These are phyloP conservation scores for Massarina eburnea DNA, from an alignment of 2,329 filamentous ascomycete genomes.

Conservation along the genomic window DNA sequence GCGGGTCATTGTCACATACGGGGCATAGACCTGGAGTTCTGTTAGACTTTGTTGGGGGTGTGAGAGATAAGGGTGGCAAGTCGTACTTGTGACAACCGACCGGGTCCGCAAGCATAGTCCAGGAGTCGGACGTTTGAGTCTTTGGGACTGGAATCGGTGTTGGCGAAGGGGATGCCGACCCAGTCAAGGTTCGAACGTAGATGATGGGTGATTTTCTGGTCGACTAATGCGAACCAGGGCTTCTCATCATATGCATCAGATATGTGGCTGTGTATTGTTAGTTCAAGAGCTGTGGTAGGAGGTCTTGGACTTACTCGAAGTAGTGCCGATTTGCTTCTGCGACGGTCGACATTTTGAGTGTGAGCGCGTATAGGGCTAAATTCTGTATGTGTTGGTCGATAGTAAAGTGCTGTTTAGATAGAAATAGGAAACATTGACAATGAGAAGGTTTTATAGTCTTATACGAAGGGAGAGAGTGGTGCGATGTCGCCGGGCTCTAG, in stretches of 20 bases:
- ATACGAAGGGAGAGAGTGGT: background rate
- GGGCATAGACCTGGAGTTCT: conserved; percentile 56
- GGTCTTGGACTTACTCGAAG: conserved; percentile 32
- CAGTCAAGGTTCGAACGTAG: conserved; percentile 59
- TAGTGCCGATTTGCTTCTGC: conserved; percentile 40
- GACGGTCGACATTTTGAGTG: conserved; percentile 14
- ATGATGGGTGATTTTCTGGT: conserved; percentile 57
- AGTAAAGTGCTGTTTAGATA: background rate
- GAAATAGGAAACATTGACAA: conserved; percentile 1
- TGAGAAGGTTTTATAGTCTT: background rate
- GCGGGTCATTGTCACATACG: conserved; percentile 63
- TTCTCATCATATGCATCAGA: conserved; percentile 60
- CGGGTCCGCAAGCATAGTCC: conserved; percentile 77
- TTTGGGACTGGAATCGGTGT: conserved; percentile 30
- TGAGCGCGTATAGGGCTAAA: background rate
- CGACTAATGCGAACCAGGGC: conserved; percentile 54
- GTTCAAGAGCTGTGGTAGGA: conserved; percentile 1
- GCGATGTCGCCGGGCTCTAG: conserved; percentile 7
- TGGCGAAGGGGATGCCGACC: conserved; percentile 62
- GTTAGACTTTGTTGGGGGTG: background rate
- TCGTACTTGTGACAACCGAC: conserved; percentile 64
- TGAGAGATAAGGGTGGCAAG: background rate
- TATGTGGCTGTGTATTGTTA: conserved; percentile 47
- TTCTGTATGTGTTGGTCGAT: background rate
- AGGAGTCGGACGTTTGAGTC: conserved; percentile 55